Base-by-base conservation (phyloP, 2,329 filamentous ascomycete genomes). In the Hortaea sp. region DNA sequence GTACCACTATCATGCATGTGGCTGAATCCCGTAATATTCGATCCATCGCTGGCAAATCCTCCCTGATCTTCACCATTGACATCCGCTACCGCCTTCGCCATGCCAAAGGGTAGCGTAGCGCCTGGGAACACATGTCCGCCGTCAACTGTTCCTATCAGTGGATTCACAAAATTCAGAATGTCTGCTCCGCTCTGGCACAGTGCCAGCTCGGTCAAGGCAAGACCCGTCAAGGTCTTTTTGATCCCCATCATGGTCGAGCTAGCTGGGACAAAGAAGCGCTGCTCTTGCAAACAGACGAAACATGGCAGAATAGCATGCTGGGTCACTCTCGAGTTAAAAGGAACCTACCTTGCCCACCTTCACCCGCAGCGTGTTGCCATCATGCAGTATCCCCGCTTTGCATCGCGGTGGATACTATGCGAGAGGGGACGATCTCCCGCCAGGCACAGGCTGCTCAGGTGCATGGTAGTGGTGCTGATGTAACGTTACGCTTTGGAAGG, bases 1-100 rank as follows among this genome's bases (percentile, higher is more conserved):
- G 73, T 76, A 7, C 74, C 74, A 39, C 65, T 69, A 52, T 76
- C 74, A 54, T 77, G 75, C 67, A 73, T 71, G n/a, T 59, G 60
- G 28, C 61, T 65, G 49, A 71, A 71, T 6, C 68, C 69, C 7
- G 67, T 71, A 27, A 71, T 62, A 37, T 65, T 66, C 42, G 61
- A 64, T 6, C 60, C 60, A 40, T 70, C 67, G 5, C 67, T 71
- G 5, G 75, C 72, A 56, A 78, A 80, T 0, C 76, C 77, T 37
- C 73, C 76, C 48, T 78, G 75, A 41, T 79, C 76, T 52, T 50
- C 45, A 46, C 65, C 67, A 47, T 70, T 64, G 6, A 70, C 66
- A 47, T 73, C 69, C 3, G 69, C 68, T 5, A 68, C 69, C 20
- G 69, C 68, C 62, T 73, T 72, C 3, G 67, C 69, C 67, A 73